These are phyloP conservation scores for Trichosanthes truncata DNA, from an alignment of 306 rosid species.

Conservation along the genomic window DNA sequence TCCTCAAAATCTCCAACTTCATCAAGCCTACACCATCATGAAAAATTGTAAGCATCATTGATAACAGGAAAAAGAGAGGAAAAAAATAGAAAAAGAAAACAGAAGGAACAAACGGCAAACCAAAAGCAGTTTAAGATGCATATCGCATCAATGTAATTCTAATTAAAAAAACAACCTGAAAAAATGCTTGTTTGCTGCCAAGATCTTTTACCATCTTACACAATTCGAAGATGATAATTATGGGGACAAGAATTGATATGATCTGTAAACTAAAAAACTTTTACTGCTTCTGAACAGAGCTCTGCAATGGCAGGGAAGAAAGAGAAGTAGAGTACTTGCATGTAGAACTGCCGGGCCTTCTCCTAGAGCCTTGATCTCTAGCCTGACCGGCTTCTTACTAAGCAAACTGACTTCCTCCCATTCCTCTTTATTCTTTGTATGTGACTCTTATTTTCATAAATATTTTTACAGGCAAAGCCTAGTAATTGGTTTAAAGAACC, in stretches of 20 bases:
- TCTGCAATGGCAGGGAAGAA: not conserved
- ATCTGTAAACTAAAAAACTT: not conserved
- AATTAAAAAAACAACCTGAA: not conserved
- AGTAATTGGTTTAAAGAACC: not conserved
- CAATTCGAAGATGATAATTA: not conserved
- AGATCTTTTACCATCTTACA: not conserved
- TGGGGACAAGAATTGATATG: not conserved
- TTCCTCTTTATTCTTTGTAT: not conserved
- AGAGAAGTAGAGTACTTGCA: not conserved
- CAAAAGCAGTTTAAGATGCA: not conserved
- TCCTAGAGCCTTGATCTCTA: not conserved
- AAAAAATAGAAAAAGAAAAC: not conserved
- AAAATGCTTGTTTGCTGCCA: not conserved
- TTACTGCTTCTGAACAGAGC: not conserved
- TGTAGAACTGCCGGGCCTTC: not conserved
- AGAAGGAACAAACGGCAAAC: not conserved
- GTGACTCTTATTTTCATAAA: not conserved
- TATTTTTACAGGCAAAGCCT: not conserved
- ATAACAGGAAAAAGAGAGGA: not conserved
- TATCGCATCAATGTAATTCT: not conserved
- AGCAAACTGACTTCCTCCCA: not conserved
- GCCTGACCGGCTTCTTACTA: not conserved
- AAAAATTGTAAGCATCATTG: slow-evolving; percentile 17
- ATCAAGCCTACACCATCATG: slow-evolving; percentile 43
- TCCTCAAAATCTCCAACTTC: slow-evolving; percentile 55